Base-by-base conservation (phyloP, 208 protist species). In the Leishmania arabica region DNA sequence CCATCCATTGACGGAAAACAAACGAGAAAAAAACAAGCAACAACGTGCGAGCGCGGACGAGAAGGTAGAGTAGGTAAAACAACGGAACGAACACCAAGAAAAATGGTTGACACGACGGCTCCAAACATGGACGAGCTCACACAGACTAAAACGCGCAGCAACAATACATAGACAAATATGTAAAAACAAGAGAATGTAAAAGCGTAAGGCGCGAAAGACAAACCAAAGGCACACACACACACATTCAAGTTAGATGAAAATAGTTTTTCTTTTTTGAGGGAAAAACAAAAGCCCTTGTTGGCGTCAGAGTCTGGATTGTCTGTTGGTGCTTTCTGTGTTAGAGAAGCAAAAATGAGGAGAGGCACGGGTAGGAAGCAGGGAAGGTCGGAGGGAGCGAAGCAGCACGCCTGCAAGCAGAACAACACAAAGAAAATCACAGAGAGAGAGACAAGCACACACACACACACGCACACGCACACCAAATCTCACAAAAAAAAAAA, bases 401-500 rank as follows among this genome's bases (percentile, higher is more conserved):
- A 51, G 8, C 40, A 72, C 65, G 37, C 34, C n/a, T 21, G 37
- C 65, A 40, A 34, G 31, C n/a, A 70, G 11, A 70, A 7, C 34
- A 45, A 19, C 27, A 56, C 21, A 34, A 13, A 54, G 49, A 58
- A 19, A 47, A 72, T 6, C 0, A 72, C 4, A 72, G 42, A 49
- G 5, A 27, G 65, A 62, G 60, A 70, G 65, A 42, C n/a, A 15
- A 40, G 37, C n/a, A 40, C 8, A 76, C 47, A 76, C 11, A 60
- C 13, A 76, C 17, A 76, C 53, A 42, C 72, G 5, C 42, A 62
- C 53, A 42, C 34, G 40, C 19, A 70, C 34, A 45, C 11, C 0
- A 51, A 72, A 80, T 49, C 68, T 13, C 40, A 71, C 11, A 34
- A 47, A 80, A 31, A 80, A 80, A 31, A 80, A 64, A 80, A 24